Conservation (phyloP, 2,329 filamentous ascomycete species). For the Juglanconis juglandina region DNA sequence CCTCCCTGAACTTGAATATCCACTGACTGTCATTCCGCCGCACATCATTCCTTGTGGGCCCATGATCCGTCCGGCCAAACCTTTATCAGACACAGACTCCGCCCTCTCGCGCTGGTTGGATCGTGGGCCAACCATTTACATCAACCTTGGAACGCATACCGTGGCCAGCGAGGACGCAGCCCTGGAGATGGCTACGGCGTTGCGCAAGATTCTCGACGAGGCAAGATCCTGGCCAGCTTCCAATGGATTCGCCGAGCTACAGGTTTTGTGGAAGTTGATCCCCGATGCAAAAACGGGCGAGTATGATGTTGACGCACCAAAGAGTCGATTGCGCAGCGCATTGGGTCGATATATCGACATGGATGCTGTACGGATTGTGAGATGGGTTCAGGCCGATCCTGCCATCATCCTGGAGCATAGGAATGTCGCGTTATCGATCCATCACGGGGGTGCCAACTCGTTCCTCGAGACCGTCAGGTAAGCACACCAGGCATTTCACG, state of each 20-base stretch:
- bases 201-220: constrained; percentile 31
- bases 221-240: constrained; percentile 1
- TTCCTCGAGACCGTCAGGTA: constrained; percentile 36
- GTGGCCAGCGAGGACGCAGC: constrained; percentile 29
- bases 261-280: constrained; percentile 37
- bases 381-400: constrained; percentile 40
- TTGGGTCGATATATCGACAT: constrained; percentile 25
- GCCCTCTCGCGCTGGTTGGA: constrained; percentile 41
- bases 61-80: constrained; percentile 37
- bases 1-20: constrained; percentile 30
- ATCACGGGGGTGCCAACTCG: constrained; percentile 47
- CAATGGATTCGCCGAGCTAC: constrained; percentile 23
- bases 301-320: background rate
- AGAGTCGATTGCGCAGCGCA: constrained; percentile 10
- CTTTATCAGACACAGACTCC: constrained; percentile 37
- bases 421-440: constrained; percentile 36
- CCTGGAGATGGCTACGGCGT: constrained; percentile 30
- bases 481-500: constrained; percentile 15
- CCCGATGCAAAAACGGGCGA: background rate
- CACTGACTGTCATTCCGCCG: constrained; percentile 30
- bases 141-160: constrained; percentile 45
- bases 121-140: constrained; percentile 39
- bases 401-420: constrained; percentile 34
- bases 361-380: constrained; percentile 33
- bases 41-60: constrained; percentile 45